Evolutionary conservation across 2,329 filamentous ascomycete genomes (phyloP), one percentile per base, ranked within the genome.

Genomic region (Calonectria hawksworthii): DNA sequence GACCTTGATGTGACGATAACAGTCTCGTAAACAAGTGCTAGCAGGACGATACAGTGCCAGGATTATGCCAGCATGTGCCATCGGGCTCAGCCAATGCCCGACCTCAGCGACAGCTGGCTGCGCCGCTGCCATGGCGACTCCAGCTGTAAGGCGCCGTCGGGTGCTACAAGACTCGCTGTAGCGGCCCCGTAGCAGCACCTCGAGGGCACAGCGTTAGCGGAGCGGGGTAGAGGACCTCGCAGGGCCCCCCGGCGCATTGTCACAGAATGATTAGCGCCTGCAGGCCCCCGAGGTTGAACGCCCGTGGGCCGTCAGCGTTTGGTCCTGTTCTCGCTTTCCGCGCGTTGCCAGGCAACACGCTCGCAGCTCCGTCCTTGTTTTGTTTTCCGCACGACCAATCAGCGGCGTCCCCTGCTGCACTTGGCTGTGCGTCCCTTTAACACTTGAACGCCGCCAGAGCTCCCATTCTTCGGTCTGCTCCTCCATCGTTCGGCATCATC

Each of bases 361-460:
- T 69, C 66, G 52, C 71, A 41, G 74, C 74, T 65, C 36, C 70
- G 73, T 51, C 50, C 67, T 64, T 80, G 83, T 83, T 63, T 83
- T 84, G 80, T 82, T 83, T 83, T 83, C 80, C 72, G 74, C 56
- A 68, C 72, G 47, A 78, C 82, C 83, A 84, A 84, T 84, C 75
- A 79, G 69, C 68, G 65, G 44, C 69, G 56, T 73, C 71, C 61
- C 74, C 77, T 70, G 71, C 68, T 66, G 64, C 70, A 66, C 68
- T 77, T 72, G 73, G 36, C 61, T 74, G 74, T 74, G 74, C 76
- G 81, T 83, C 76, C 82, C 82, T 83, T 83, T 83, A 83, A 83
- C 82, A 81, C 82, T 77, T 78, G 77, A 80, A 79, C 78, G 70
- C 75, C 81, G 80, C 79, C 79, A 73, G 72, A 77, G 73, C 75